Percentiles rank a stretch among this genome's conserved stretches.
phyloP scores from a whole-genome alignment of 2,329 filamentous ascomycete species.

The Drechslerella dactyloides region DNA sequence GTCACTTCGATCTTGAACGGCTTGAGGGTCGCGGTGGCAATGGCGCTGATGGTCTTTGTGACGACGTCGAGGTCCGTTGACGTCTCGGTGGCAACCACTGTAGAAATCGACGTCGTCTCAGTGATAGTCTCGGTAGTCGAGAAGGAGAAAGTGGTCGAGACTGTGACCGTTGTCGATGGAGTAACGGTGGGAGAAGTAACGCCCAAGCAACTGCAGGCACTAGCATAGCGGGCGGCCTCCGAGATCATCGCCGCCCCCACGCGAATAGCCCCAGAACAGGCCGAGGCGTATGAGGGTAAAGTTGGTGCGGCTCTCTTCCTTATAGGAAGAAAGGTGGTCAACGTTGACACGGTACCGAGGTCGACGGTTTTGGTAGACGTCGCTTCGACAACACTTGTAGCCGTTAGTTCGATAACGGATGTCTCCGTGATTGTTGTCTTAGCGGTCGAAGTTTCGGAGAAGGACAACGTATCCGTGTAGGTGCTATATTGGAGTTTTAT shows the following conservation, averaged over 20 bases:
- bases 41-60: slow-evolving; percentile 12
- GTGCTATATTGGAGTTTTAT: slow-evolving; percentile 1
- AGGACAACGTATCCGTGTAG: slow-evolving; percentile 20
- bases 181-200: slow-evolving; percentile 15
- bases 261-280: slow-evolving; percentile 15
- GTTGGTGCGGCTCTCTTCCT: slow-evolving; percentile 1
- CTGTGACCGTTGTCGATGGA: slow-evolving; percentile 24
- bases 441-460: slow-evolving; percentile 14
- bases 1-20: slow-evolving; percentile 23
- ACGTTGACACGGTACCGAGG: slow-evolving; percentile 11
- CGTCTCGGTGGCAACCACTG: slow-evolving; percentile 15
- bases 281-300: slow-evolving; percentile 14
- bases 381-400: background rate
- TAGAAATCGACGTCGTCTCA: slow-evolving; percentile 8
- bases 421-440: slow-evolving; percentile 20
- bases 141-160: slow-evolving; percentile 23
- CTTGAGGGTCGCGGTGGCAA: slow-evolving; percentile 18
- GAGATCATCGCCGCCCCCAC: too few relatives aligned
- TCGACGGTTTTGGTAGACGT: slow-evolving; percentile 1
- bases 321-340: slow-evolving; percentile 2
- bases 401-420: slow-evolving; percentile 13
- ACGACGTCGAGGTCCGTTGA: slow-evolving; percentile 6
- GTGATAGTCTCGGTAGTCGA: slow-evolving; percentile 13
- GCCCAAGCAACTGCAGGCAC: slow-evolving; percentile 20
- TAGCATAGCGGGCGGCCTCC: slow-evolving; percentile 21